Base-by-base conservation (phyloP, 169 alveolate species). In the Plasmodium chabaudi region DNA sequence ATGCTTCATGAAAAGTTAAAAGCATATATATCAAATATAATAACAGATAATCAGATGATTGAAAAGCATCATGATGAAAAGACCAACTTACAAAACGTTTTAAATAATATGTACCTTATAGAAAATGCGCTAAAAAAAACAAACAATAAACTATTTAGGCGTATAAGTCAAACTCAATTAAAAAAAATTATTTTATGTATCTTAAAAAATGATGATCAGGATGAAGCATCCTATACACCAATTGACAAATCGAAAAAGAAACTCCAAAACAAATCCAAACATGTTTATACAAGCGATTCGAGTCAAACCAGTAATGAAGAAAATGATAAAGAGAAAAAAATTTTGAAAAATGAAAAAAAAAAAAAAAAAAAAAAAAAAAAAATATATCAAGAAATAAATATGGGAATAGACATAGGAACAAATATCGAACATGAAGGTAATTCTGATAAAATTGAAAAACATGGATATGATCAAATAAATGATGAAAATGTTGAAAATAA, bases 21-120 rank as follows among this genome's bases (percentile, higher is more conserved):
- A 19, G 55, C 17, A 13, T 17, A 79, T 34, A 79, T 79, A 79
- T 59, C 25, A 27, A 44, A 79, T 65, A 79, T 79, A 65, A 79
- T 79, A 55, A 5, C 46, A 25, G 47, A 71, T n/a, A 79, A 79
- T 10, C 65, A 79, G 19, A 46, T 79, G 15, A 67, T 79, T 60
- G n/a, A 23, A 12, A 51, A 79, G 53, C 55, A 79, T 65, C 64
- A 67, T 51, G 79, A 79, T 79, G 46, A 64, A 46, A 25, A 47
- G 65, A 65, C 69, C 6, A 79, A 79, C 49, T 25, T 47, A 59
- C 21, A 53, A 42, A 64, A 67, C 17, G 64, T 79, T 60, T 27
- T 79, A 9, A 79, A 55, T 23, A 79, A 79, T 47, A 56, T 21
- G 25, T 49, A 68, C 12, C 5, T 79, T 15, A 79, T 79, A 53